These are phyloP conservation scores for Spongiforma sp. DNA, from an alignment of 1,284 basidiomycete genomes.

Conservation along the genomic window DNA sequence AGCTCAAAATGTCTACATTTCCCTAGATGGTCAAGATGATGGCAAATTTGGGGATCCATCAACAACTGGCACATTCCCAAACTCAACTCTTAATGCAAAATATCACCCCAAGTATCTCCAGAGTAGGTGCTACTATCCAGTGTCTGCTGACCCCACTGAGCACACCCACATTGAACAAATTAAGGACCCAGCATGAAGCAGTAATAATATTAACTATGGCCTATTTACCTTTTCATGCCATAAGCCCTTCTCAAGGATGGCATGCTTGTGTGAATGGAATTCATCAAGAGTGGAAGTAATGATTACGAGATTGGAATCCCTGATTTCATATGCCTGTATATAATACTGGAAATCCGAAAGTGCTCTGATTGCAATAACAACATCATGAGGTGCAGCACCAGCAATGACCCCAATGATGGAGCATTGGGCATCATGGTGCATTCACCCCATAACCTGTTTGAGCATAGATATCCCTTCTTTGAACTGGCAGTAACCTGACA, in stretches of 20 bases:
- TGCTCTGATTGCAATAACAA: background rate
- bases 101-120: too few relatives aligned
- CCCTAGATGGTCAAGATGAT: background rate
- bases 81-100: too few relatives aligned
- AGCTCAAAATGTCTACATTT: background rate
- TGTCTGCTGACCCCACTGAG: background rate
- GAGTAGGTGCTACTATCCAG: background rate
- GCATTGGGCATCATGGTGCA: background rate
- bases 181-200: background rate
- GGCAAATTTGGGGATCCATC: background rate
- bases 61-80: too few relatives aligned
- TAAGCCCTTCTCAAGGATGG: background rate
- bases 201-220: background rate
- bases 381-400: background rate
- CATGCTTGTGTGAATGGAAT: background rate
- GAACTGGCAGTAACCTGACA: background rate
- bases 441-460: background rate
- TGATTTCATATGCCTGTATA: background rate
- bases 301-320: background rate
- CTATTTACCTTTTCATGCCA: background rate
- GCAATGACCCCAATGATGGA: background rate
- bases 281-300: background rate
- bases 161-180: background rate
- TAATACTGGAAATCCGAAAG: background rate
- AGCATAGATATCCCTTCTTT: background rate